A percentile compares a stretch with the other conserved stretches of the same genome.
phyloP scores from a whole-genome alignment of 2,329 filamentous ascomycete species.

The Zasmidium angulare region DNA sequence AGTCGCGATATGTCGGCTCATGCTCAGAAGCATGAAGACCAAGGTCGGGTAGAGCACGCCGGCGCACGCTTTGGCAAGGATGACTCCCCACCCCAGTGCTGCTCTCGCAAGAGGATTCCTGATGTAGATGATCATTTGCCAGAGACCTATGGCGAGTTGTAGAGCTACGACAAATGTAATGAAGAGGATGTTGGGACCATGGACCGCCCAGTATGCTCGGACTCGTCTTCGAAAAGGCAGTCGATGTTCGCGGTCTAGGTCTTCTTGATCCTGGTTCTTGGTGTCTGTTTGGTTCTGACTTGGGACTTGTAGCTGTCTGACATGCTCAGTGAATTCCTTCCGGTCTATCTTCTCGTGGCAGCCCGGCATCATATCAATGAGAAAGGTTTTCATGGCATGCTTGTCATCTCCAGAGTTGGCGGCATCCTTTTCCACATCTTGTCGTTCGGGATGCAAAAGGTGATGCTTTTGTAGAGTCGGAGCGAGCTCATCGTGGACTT shows the following conservation, averaged over 20 bases:
- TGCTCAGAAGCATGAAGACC: conserved; percentile 59
- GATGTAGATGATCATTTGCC: conserved; percentile 56
- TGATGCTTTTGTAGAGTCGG: conserved; percentile 49
- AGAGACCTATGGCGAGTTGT: conserved; percentile 54
- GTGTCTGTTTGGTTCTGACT: conserved; percentile 57
- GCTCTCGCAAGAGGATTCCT: conserved; percentile 46
- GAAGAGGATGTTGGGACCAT: conserved; percentile 54
- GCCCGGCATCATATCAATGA: conserved; percentile 49
- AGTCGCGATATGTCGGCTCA: conserved; percentile 58
- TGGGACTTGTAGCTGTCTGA: conserved; percentile 60
- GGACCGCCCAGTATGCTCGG: conserved; percentile 57
- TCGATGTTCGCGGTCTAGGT: conserved; percentile 38
- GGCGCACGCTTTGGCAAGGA: conserved; percentile 56
- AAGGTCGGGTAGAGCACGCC: conserved; percentile 59
- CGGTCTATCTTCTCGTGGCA: conserved; percentile 46
- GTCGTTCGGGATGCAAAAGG: conserved; percentile 38
- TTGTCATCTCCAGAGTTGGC: conserved; percentile 7
- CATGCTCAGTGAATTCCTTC: conserved; percentile 54
- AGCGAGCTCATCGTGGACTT: conserved; percentile 53
- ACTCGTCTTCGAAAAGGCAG: conserved; percentile 49
- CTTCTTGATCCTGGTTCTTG: conserved; percentile 48
- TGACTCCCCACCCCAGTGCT: conserved; percentile 58
- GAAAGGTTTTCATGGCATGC: conserved; percentile 54
- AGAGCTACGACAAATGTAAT: conserved; percentile 48
- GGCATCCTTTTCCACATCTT: conserved; percentile 29